A percentile compares a stretch with the other conserved stretches of the same genome.
These are phyloP conservation scores for Sisymbrium irio DNA, from an alignment of 345 rosid genomes.

Conservation along the genomic window DNA sequence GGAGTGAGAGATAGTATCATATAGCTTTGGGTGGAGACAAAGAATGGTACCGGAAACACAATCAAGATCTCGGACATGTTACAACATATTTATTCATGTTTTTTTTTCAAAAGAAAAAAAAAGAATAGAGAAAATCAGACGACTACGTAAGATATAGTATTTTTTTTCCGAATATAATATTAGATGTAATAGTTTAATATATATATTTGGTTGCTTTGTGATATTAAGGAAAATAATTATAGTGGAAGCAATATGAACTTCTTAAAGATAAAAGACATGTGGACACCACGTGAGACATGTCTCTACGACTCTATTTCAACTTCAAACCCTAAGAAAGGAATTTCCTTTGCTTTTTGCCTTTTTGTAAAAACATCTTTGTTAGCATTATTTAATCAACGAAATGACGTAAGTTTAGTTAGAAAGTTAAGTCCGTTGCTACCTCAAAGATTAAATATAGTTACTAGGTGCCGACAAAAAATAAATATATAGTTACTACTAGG, in stretches of 20 bases:
- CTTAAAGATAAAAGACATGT: slow-evolving; percentile 33
- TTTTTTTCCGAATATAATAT: neutral
- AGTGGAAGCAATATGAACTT: slow-evolving; percentile 19
- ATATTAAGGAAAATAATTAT: neutral
- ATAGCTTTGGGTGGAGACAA: slow-evolving; percentile 36
- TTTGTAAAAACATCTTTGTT: neutral
- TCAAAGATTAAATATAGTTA: neutral
- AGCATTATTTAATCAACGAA: neutral
- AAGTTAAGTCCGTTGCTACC: neutral
- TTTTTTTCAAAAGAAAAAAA: neutral
- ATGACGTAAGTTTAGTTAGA: neutral
- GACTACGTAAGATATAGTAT: neutral
- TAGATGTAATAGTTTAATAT: neutral
- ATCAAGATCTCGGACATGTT: slow-evolving; percentile 38
- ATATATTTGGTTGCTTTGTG: slow-evolving; percentile 1
- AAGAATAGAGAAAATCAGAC: neutral
- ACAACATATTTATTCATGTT: slow-evolving; percentile 20
- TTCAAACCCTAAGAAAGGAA: slow-evolving; percentile 35
- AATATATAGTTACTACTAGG: too few relatives aligned
- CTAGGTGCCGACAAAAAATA: too few relatives aligned
- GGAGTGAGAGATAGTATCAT: slow-evolving; percentile 23
- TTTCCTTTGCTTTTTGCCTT: slow-evolving; percentile 21
- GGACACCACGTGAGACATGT: slow-evolving; percentile 38
- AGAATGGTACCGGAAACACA: slow-evolving; percentile 35
- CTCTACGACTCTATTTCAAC: slow-evolving; percentile 31